Evolutionary conservation across 257 asterid genomes (phyloP), one percentile per base, ranked within the genome.

Genomic region (Marsdenia floribunda): DNA sequence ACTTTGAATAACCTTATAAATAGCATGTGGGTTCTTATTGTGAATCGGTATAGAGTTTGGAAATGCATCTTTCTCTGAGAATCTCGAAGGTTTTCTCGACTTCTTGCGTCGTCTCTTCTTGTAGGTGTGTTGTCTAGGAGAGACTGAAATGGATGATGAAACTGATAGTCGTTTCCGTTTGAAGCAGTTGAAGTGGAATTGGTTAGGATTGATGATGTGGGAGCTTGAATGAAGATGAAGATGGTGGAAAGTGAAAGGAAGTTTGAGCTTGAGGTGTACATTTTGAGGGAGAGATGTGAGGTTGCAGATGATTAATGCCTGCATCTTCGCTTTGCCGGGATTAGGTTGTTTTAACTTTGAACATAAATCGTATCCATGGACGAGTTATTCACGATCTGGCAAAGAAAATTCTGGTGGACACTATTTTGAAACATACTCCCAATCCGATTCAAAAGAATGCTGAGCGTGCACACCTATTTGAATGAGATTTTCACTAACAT

Each of bases 1-100:
- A 29, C 61, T 86, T 78, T 90, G 96, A 67, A 95, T 87, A 70
- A 89, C 96, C 82, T 81, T 82, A 91, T 89, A 85, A 70, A 95
- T 80, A 33, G 86, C 90, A 50, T 85, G 87, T 42, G 99, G 99
- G 86, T 95, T 87, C 61, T 82, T 92, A 77, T 57, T 81, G 74
- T 89, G 87, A 71, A 94, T 76, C 13, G 96, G 87, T 38, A 88
- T 60, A 55, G 83, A 83, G 63, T 83, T 73, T n/a, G 92, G 91
- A 75, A 80, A 87, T 52, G 80, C 86, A 55, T 79, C 75, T 77
- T 82, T 83, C 73, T 82, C 87, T 3, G 66, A 57, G 81, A 79
- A 80, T 66, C 76, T 83, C 60, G 71, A 75, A 50, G 80, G 78
- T 18, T 68, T 74, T 67, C 21, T 72, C 55, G 69, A 29, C 35